A percentile compares a stretch with the other conserved stretches of the same genome.
phyloP scores from a whole-genome alignment of 148 eudicot species.

The Chenopodium berlandieri region DNA sequence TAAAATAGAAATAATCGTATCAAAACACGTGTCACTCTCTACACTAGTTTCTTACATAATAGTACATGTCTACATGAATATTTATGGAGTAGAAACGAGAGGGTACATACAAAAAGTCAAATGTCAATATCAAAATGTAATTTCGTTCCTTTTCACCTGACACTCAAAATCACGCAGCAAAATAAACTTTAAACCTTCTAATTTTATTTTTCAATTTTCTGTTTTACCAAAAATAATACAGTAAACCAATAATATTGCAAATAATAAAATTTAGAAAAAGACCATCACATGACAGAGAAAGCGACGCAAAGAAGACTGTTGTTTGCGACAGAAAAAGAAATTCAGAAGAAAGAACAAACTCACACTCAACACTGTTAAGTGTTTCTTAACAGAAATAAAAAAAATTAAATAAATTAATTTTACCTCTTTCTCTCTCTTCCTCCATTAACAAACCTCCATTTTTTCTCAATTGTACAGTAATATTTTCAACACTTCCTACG shows the following conservation, averaged over 20 bases:
- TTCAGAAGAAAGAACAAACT: background rate
- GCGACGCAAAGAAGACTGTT: slow-evolving; percentile 4
- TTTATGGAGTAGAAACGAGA: no score
- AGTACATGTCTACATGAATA: no score
- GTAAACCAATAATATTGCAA: no score
- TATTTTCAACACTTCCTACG: background rate
- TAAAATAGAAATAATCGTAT: no score
- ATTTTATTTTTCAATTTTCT: no score
- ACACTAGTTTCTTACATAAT: no score
- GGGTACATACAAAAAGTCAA: no score
- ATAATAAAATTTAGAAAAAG: background rate
- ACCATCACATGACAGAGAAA: slow-evolving; percentile 16
- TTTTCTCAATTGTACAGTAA: slow-evolving; percentile 23
- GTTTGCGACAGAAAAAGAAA: background rate
- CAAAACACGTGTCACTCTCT: no score
- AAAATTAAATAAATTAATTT: background rate
- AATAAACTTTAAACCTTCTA: no score
- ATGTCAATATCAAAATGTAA: background rate
- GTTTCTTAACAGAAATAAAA: slow-evolving; percentile 7
- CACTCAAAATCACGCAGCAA: background rate
- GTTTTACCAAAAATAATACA: no score
- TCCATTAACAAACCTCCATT: slow-evolving; percentile 28
- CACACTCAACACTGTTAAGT: background rate
- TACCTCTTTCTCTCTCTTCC: slow-evolving; percentile 21
- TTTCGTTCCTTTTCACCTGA: background rate